A percentile compares a stretch with the other conserved stretches of the same genome.
phyloP scores from a whole-genome alignment of 208 protist genomes.

The Wallacemonas sp. region DNA sequence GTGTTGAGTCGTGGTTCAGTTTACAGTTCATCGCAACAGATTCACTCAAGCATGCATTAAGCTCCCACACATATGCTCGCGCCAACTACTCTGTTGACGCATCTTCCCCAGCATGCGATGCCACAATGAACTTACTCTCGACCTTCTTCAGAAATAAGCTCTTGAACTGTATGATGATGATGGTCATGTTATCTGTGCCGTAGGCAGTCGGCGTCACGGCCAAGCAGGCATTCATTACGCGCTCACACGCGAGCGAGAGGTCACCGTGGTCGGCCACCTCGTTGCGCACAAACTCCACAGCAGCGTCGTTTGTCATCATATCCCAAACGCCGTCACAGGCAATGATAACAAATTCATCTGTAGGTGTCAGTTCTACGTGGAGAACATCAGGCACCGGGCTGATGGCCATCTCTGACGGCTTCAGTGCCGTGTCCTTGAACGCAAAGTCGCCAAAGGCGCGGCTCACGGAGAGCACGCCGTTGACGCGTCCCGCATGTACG shows the following conservation, averaged over 20 bases:
- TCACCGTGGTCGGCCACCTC: conserved; percentile 83
- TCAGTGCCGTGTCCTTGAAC: conserved; percentile 84
- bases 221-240: conserved; percentile 83
- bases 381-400: conserved; percentile 73
- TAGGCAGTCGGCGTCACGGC: conserved; percentile 58
- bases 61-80: too few relatives aligned
- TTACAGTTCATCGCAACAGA: too few relatives aligned
- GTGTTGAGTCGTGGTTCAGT: too few relatives aligned
- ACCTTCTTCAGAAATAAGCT: conserved; percentile 84
- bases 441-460: conserved; percentile 95
- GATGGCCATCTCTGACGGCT: conserved; percentile 76
- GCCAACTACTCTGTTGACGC: background rate
- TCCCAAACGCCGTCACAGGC: conserved; percentile 95
- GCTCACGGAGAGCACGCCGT: conserved; percentile 94
- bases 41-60: too few relatives aligned
- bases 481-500: conserved; percentile 92
- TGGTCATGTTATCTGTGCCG: conserved; percentile 93
- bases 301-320: conserved; percentile 89
- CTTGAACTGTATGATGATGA: conserved; percentile 91
- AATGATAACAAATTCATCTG: conserved; percentile 93
- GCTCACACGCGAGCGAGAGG: conserved; percentile 84
- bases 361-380: conserved; percentile 73
- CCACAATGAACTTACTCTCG: conserved; percentile 44
- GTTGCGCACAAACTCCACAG: conserved; percentile 88
- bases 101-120: background rate